phyloP scores from a whole-genome alignment of 2,329 filamentous ascomycete genomes.

The Canariomyces notabilis region DNA sequence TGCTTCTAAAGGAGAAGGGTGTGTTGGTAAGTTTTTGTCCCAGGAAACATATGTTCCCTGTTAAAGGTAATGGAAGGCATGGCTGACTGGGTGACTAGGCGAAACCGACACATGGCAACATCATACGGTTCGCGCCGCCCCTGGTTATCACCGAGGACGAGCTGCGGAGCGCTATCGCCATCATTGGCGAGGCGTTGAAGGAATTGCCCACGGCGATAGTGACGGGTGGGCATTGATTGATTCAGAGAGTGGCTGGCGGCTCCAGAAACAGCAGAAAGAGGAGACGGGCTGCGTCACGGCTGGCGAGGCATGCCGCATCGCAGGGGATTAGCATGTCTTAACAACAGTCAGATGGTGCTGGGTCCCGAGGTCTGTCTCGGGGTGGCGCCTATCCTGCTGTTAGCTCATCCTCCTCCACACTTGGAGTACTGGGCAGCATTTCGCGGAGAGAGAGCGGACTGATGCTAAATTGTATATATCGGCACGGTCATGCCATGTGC shows the following conservation, averaged over 20 bases:
- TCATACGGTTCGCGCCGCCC: conserved; percentile 95
- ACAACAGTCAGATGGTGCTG: no score
- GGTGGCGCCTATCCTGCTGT: no score
- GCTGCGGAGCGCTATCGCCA: conserved; percentile 68
- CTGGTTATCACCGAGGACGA: conserved; percentile 89
- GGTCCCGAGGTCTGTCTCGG: no score
- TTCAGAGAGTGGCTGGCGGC: background rate
- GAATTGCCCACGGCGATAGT: conserved; percentile 68
- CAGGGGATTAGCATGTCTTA: background rate
- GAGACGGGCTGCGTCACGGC: background rate
- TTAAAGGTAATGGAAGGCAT: background rate
- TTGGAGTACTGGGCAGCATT: no score
- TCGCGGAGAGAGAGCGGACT: no score
- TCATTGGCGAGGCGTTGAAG: conserved; percentile 75
- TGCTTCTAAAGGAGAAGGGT: conserved; percentile 93
- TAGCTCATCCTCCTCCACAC: no score
- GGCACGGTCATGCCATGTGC: no score
- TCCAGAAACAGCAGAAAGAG: background rate
- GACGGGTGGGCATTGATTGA: conserved; percentile 30
- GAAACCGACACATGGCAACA: conserved; percentile 97
- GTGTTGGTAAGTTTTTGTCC: conserved; percentile 57
- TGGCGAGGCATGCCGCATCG: background rate
- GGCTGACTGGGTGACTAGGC: conserved; percentile 53
- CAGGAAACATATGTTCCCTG: no score
- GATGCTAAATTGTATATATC: no score